These are phyloP conservation scores for Penicillium cinerascens DNA, from an alignment of 495 filamentous ascomycete genomes.

Conservation along the genomic window DNA sequence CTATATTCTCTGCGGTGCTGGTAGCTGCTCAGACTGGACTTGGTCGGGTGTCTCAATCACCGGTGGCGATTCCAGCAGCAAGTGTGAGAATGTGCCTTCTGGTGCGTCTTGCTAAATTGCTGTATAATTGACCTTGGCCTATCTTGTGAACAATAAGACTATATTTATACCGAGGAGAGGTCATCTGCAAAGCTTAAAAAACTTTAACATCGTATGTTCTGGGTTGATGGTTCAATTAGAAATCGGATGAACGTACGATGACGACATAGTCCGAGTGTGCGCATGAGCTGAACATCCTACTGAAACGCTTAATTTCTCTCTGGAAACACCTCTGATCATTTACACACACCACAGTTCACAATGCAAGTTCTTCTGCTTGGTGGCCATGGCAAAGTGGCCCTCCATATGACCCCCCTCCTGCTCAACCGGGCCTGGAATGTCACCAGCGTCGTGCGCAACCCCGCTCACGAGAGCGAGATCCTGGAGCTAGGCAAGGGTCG, in stretches of 20 bases:
- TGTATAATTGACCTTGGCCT: background rate
- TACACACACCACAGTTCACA: conserved; percentile 7
- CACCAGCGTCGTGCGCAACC: conserved; percentile 71
- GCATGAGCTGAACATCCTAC: background rate
- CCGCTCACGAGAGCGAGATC: conserved; percentile 61
- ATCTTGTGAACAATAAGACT: background rate
- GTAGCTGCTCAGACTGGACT: conserved; percentile 44
- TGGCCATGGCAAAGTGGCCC: conserved; percentile 76
- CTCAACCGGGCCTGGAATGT: conserved; percentile 69
- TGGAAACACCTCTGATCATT: background rate
- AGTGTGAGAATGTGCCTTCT: conserved; percentile 42
- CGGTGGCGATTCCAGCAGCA: conserved; percentile 44
- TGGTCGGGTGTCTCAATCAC: conserved; percentile 45
- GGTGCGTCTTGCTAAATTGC: conserved; percentile 37
- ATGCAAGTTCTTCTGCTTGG: conserved; percentile 70
- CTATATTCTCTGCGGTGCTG: conserved; percentile 54
- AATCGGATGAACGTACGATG: background rate
- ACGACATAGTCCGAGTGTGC: background rate
- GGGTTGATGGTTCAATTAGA: background rate
- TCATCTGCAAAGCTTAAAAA: background rate
- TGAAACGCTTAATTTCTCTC: background rate
- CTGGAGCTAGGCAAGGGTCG: conserved; percentile 53
- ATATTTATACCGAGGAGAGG: background rate
- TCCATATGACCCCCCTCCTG: conserved; percentile 72
- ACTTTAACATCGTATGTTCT: background rate